A percentile compares a stretch with the other conserved stretches of the same genome.
phyloP scores from a whole-genome alignment of 208 protist genomes.

The Balamuthia mandrillaris region DNA sequence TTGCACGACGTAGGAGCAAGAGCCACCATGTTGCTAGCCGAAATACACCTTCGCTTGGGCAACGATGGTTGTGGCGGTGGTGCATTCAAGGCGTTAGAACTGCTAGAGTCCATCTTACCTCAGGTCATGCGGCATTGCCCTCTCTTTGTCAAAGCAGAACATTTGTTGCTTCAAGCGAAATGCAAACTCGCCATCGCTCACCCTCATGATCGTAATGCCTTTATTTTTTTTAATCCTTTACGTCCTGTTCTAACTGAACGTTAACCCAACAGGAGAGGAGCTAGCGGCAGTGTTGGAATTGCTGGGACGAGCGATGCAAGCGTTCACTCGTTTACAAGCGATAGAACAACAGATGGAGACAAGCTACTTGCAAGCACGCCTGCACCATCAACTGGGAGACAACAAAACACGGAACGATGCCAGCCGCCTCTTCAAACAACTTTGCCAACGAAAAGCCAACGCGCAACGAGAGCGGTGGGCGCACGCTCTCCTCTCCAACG shows the following conservation, averaged over 20 bases:
- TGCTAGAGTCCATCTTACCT: background rate
- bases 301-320: background rate
- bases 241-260: background rate
- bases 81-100: background rate
- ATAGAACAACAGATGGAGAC: slow-evolving; percentile 1
- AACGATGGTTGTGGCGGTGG: no score
- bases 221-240: background rate
- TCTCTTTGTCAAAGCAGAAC: slow-evolving; percentile 3
- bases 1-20: slow-evolving; percentile 9
- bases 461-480: no score
- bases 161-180: slow-evolving; percentile 9
- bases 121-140: slow-evolving; percentile 31
- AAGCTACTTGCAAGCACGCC: background rate
- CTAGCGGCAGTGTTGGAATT: background rate
- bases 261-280: background rate
- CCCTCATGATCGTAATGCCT: background rate
- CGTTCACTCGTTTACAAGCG: background rate
- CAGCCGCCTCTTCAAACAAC: background rate
- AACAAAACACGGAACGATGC: background rate
- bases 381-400: background rate
- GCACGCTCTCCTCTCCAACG: no score
- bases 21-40: slow-evolving; percentile 6
- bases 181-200: background rate
- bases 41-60: slow-evolving; percentile 10
- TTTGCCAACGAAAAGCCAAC: background rate